Evolutionary conservation across 2,329 filamentous ascomycete genomes (phyloP).

Genomic region (Colletotrichum liriopes): DNA sequence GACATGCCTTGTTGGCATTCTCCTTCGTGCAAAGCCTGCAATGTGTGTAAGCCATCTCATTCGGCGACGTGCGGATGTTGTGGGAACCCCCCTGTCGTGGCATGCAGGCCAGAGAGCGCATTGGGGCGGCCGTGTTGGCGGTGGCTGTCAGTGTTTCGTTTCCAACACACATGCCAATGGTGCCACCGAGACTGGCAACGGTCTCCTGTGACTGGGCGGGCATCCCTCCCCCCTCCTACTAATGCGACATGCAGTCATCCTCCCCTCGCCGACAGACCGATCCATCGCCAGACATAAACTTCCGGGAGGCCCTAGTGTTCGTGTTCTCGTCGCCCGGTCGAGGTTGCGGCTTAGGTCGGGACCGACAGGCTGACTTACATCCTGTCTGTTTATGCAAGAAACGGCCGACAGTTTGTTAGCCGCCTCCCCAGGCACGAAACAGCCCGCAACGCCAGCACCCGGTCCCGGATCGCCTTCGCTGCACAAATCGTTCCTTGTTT

Average conservation of each 20-base stretch:
- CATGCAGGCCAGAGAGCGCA: slow-evolving; percentile 27
- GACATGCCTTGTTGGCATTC: slow-evolving; percentile 5
- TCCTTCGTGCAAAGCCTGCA: not conserved
- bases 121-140: slow-evolving; percentile 17
- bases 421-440: not conserved
- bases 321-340: slow-evolving; percentile 8
- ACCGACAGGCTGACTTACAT: slow-evolving; percentile 13
- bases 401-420: not conserved
- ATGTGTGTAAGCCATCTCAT: slow-evolving; percentile 1
- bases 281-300: slow-evolving; percentile 5
- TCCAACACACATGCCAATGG: slow-evolving; percentile 28
- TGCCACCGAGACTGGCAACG: not conserved
- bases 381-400: not conserved
- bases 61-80: slow-evolving; percentile 24
- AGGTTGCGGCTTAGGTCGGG: slow-evolving; percentile 14
- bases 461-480: not conserved
- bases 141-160: slow-evolving; percentile 30
- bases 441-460: not conserved
- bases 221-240: slow-evolving; percentile 10
- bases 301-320: not conserved
- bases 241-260: slow-evolving; percentile 34
- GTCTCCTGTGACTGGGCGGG: slow-evolving; percentile 5
- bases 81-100: slow-evolving; percentile 21
- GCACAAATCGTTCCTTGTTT: not conserved
- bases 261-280: slow-evolving; percentile 23